A percentile compares a stretch with the other conserved stretches of the same genome.
Conservation (phyloP, 2,329 filamentous ascomycete species). For the Chaetoscypha palmicola region DNA sequence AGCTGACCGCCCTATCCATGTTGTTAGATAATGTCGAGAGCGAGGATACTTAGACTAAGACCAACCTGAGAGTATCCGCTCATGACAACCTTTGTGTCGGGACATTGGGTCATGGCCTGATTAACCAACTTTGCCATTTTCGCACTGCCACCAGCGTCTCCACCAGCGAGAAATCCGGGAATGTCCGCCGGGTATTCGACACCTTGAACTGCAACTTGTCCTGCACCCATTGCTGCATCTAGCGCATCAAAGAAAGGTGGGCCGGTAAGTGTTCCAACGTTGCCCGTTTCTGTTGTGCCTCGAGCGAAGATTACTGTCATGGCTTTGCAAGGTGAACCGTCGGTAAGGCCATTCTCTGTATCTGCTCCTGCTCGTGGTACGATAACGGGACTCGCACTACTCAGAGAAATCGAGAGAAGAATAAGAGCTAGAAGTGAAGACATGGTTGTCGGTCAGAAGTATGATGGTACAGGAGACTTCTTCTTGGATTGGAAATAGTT, state of each 20-base stretch:
- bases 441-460: not conserved
- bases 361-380: not conserved
- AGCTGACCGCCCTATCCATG: conserved; percentile 14
- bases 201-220: conserved; percentile 34
- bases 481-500: not conserved
- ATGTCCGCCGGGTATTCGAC: conserved; percentile 21
- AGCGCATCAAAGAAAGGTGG: conserved; percentile 45
- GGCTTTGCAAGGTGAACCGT: conserved; percentile 33
- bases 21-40: not conserved
- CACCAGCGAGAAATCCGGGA: conserved; percentile 29
- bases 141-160: conserved; percentile 35
- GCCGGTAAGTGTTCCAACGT: conserved; percentile 43
- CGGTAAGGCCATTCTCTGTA: conserved; percentile 21
- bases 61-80: conserved; percentile 17
- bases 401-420: conserved; percentile 4
- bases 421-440: not conserved
- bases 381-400: not conserved
- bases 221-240: conserved; percentile 34
- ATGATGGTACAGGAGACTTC: not conserved
- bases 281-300: conserved; percentile 46
- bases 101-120: conserved; percentile 16
- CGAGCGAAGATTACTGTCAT: conserved; percentile 50
- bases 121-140: conserved; percentile 30
- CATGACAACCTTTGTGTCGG: conserved; percentile 19
- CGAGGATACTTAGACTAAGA: too few relatives aligned